These are phyloP conservation scores for Cladophialophora chaetospira DNA, from an alignment of 2,329 filamentous ascomycete genomes.

Conservation along the genomic window DNA sequence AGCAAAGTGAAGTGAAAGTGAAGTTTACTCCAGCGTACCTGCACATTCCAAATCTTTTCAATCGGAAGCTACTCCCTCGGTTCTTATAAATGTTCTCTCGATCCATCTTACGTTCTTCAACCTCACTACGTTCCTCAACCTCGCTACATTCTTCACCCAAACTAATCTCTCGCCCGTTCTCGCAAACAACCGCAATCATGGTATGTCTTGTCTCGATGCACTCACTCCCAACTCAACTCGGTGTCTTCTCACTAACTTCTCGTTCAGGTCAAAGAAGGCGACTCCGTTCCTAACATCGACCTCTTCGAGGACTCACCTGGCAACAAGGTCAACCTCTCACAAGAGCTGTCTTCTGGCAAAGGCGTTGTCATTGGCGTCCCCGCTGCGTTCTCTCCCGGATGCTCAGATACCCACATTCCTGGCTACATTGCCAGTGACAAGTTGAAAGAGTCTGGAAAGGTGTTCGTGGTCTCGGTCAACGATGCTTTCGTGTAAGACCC, in stretches of 20 bases:
- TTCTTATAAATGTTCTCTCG: conserved; percentile 25
- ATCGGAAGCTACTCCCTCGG: background rate
- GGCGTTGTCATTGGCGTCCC: conserved; percentile 85
- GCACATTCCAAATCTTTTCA: conserved; percentile 22
- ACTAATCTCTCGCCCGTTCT: conserved; percentile 24
- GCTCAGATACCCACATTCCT: conserved; percentile 74
- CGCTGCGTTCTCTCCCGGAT: conserved; percentile 72
- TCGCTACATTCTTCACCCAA: too few relatives aligned
- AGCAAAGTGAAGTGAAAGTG: background rate
- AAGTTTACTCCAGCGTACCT: background rate
- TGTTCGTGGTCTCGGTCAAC: conserved; percentile 91
- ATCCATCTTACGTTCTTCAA: conserved; percentile 24
- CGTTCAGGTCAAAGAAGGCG: conserved; percentile 72
- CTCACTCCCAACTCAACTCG: background rate
- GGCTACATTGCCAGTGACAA: conserved; percentile 74
- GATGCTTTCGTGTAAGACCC: conserved; percentile 83
- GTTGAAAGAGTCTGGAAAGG: conserved; percentile 76
- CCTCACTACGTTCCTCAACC: conserved; percentile 12
- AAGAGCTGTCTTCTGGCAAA: conserved; percentile 70
- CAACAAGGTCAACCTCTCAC: conserved; percentile 84
- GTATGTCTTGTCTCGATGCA: conserved; percentile 15
- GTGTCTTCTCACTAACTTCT: conserved; percentile 36
- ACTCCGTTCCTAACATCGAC: conserved; percentile 74
- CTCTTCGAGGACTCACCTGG: conserved; percentile 84
- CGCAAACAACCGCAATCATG: conserved; percentile 32